These are phyloP conservation scores for Westerdykella aurantiaca DNA, from an alignment of 2,329 filamentous ascomycete genomes.

Conservation along the genomic window DNA sequence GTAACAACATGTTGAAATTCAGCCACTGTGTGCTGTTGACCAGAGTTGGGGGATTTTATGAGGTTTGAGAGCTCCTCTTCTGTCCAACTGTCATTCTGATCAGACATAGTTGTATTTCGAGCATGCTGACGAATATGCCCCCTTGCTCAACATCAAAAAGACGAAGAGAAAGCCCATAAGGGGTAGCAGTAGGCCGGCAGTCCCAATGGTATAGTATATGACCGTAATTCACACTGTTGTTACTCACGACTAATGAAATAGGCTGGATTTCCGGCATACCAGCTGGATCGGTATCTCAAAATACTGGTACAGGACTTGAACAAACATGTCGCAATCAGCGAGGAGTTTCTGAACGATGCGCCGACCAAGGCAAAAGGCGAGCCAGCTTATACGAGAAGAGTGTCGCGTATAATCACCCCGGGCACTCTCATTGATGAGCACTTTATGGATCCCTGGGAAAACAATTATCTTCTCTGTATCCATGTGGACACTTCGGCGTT, in stretches of 20 bases:
- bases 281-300: constrained; percentile 89
- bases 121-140: constrained; percentile 83
- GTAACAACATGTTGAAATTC: constrained; percentile 85
- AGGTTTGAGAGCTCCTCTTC: constrained; percentile 43
- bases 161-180: constrained; percentile 63
- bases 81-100: constrained; percentile 8
- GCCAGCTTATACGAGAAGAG: constrained; percentile 74
- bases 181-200: constrained; percentile 52
- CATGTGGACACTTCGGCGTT: constrained; percentile 48
- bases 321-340: constrained; percentile 87
- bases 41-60: constrained; percentile 91
- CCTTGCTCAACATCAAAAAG: constrained; percentile 81
- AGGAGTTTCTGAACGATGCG: constrained; percentile 76
- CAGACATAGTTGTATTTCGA: constrained; percentile 70
- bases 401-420: constrained; percentile 84
- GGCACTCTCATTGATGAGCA: constrained; percentile 96
- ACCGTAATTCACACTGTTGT: constrained; percentile 2
- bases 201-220: constrained; percentile 68
- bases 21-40: constrained; percentile 87
- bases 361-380: constrained; percentile 69
- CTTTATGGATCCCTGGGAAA: constrained; percentile 90
- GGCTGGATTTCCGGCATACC: constrained; percentile 90
- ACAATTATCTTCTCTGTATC: constrained; percentile 85
- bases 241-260: constrained; percentile 29
- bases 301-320: constrained; percentile 85